Evolutionary conservation across 2,329 filamentous ascomycete genomes (phyloP).

Genomic region (Diaporthe destruens): DNA sequence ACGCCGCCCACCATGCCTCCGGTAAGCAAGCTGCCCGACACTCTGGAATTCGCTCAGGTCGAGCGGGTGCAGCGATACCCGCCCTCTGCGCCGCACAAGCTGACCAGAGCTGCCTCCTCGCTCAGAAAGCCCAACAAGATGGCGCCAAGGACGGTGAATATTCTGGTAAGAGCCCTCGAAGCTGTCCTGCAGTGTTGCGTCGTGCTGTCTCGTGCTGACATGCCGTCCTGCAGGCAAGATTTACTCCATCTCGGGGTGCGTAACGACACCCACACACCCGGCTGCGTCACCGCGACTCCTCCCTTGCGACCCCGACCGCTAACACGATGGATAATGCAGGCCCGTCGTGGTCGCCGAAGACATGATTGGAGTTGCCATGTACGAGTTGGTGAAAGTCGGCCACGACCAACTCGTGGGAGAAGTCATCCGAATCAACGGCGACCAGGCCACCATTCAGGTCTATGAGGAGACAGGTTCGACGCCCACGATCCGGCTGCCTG

Average conservation of each 20-base stretch:
- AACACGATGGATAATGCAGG: slow-evolving; percentile 56
- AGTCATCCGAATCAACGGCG: slow-evolving; percentile 96
- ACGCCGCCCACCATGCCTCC: slow-evolving; percentile 65
- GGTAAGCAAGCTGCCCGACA: slow-evolving; percentile 56
- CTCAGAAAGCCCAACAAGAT: slow-evolving; percentile 51
- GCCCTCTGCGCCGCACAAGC: slow-evolving; percentile 18
- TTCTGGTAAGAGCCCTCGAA: slow-evolving; percentile 53
- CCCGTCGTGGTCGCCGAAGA: slow-evolving; percentile 97
- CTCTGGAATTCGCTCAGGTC: slow-evolving; percentile 31
- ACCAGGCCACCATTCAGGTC: slow-evolving; percentile 97
- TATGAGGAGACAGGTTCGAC: slow-evolving; percentile 95
- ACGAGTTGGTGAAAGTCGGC: slow-evolving; percentile 96
- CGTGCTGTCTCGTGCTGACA: slow-evolving; percentile 34
- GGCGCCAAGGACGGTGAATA: slow-evolving; percentile 54
- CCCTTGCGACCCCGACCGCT: slow-evolving; percentile 46
- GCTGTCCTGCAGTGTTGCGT: slow-evolving; percentile 14
- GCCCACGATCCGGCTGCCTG: slow-evolving; percentile 19
- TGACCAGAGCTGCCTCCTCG: slow-evolving; percentile 42
- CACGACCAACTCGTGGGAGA: slow-evolving; percentile 94
- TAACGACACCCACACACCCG: slow-evolving; percentile 47
- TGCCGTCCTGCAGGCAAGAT: slow-evolving; percentile 64
- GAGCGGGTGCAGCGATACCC: slow-evolving; percentile 23
- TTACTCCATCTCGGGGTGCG: slow-evolving; percentile 73
- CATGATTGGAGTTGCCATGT: slow-evolving; percentile 99
- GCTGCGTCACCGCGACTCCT: neutral